Evolutionary conservation across 1,139 yeast genomes (phyloP), one percentile per base, ranked within the genome.

Genomic region (Sugiyamaella sp.): DNA sequence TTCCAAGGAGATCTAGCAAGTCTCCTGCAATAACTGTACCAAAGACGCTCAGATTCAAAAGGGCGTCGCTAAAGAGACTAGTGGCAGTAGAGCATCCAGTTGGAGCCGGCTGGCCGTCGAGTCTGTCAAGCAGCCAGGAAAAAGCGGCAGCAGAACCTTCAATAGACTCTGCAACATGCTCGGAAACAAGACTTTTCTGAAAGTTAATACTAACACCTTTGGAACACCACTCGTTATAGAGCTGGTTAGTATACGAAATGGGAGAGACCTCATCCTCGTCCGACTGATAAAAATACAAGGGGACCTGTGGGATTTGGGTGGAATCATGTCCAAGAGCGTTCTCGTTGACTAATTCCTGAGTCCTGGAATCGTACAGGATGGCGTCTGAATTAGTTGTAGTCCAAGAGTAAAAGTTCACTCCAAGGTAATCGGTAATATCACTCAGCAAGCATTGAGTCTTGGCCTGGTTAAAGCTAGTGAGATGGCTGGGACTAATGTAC

Each of bases 241-340:
- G 37, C 2, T 5, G 2, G 22, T 33, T 16, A 19, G 65, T 66
- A 20, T 53, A 53, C 2, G 46, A 52, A 17, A 59, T 51, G 12
- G 64, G 61, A n/a, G 62, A 65, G 10, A 65, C 57, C 33, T 60
- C 63, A 54, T 69, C 73, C 16, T 52, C 44, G 25, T 56, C 46
- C 6, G 69, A 69, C 40, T 68, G 68, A 57, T 66, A 67, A 8
- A 65, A 54, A 46, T 55, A 58, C 51, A 63, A 17, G 48, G 71
- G 62, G 51, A 53, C 41, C 46, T 51, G 20, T 38, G 72, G 72
- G 4, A 52, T 49, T 29, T 44, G 39, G 29, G 20, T 25, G 8
- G 24, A 19, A 14, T 46, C 14, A 6, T 21, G 35, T 6, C 62
- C 64, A 56, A 61, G 47, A 35, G 58, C 53, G 44, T 57, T 59